Evolutionary conservation across 768 basidiomycete genomes (phyloP).

Genomic region (Neoboletus magnificus): DNA sequence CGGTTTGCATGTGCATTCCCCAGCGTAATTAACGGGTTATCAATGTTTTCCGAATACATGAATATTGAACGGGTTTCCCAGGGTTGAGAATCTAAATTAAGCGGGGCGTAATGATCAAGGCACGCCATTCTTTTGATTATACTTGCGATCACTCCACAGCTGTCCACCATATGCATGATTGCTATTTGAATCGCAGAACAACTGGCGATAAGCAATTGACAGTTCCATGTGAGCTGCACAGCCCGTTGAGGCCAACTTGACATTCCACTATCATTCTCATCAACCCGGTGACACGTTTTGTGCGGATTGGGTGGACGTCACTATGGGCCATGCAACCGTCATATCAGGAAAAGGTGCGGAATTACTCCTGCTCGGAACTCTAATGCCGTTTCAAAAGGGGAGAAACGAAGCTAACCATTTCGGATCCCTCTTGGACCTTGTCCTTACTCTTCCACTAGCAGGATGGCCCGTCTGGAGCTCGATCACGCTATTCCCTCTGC

Average conservation of each 20-base stretch:
- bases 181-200: neutral
- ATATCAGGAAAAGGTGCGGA: too few species aligned
- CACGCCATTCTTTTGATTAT: neutral
- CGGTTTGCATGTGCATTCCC: neutral
- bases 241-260: neutral
- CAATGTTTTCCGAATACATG: too few species aligned
- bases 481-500: constrained; percentile 10
- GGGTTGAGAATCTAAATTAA: neutral
- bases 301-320: neutral
- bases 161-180: neutral
- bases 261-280: neutral
- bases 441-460: neutral
- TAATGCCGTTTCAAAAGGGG: constrained; percentile 6
- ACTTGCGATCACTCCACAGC: neutral
- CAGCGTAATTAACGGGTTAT: neutral
- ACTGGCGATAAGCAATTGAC: neutral
- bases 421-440: neutral
- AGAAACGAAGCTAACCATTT: neutral
- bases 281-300: neutral
- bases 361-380: neutral
- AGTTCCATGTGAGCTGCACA: neutral
- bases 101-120: neutral
- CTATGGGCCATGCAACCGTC: neutral
- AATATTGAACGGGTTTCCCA: too few species aligned
- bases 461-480: constrained; percentile 10